phyloP scores from a whole-genome alignment of 108 stramenopile genomes.

The Nitzschia sp. region DNA sequence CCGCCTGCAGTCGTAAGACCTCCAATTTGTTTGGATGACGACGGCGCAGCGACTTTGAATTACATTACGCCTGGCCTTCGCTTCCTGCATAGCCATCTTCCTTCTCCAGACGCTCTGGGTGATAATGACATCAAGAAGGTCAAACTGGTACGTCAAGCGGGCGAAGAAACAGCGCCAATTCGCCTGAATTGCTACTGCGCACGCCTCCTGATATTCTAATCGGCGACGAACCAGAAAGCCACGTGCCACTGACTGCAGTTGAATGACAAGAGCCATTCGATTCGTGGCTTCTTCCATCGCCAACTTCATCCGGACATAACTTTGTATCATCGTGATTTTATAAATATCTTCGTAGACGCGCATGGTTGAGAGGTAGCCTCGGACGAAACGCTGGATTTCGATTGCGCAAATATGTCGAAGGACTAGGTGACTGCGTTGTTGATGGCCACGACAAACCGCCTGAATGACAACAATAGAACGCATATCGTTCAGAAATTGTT shows the following conservation, averaged over 20 bases:
- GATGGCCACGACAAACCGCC: constrained; percentile 60
- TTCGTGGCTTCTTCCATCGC: constrained; percentile 51
- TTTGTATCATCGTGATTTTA: constrained; percentile 61
- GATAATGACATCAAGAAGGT: constrained; percentile 61
- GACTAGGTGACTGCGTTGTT: constrained; percentile 58
- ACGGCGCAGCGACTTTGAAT: constrained; percentile 30
- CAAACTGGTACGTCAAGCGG: constrained; percentile 55
- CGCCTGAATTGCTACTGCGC: constrained; percentile 56
- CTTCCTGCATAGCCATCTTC: constrained; percentile 23
- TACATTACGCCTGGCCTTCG: neutral
- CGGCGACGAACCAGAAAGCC: constrained; percentile 39
- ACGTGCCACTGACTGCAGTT: constrained; percentile 53
- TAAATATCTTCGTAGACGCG: constrained; percentile 63
- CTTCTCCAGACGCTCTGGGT: constrained; percentile 55
- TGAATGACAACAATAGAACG: constrained; percentile 65
- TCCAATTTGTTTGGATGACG: constrained; percentile 30
- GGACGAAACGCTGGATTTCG: constrained; percentile 63
- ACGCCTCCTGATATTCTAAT: constrained; percentile 14
- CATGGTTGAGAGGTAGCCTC: constrained; percentile 53
- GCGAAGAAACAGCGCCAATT: constrained; percentile 49
- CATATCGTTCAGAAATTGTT: constrained; percentile 28
- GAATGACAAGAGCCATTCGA: constrained; percentile 47
- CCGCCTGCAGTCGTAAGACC: constrained; percentile 55
- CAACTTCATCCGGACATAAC: constrained; percentile 50
- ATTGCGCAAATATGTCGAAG: constrained; percentile 77